A percentile compares a stretch with the other conserved stretches of the same genome.
These are phyloP conservation scores for Aechmea fasciata DNA, from an alignment of 176 grass and related monocot genomes.

Conservation along the genomic window DNA sequence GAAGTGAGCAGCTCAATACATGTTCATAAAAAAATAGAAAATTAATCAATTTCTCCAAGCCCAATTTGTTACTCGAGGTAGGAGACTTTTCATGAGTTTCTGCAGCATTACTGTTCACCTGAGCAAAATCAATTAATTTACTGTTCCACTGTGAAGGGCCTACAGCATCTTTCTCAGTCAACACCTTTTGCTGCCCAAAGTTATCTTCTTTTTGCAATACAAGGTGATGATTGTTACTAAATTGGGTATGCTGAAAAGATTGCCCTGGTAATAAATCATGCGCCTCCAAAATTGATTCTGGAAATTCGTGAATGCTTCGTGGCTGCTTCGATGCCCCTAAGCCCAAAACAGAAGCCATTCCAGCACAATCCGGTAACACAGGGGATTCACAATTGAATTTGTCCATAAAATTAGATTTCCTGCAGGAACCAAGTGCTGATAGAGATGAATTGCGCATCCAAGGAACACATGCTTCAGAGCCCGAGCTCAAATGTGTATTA, in stretches of 20 bases:
- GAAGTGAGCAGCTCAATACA: slow-evolving; percentile 10
- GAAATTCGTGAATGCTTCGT: slow-evolving; percentile 5
- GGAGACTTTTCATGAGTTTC: background rate
- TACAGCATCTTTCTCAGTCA: background rate
- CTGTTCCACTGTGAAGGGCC: background rate
- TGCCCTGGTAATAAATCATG: background rate
- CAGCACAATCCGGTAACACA: slow-evolving; percentile 3
- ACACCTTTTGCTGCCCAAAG: background rate
- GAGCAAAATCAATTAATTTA: background rate
- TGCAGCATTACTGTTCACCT: background rate
- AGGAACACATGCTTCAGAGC: slow-evolving; percentile 29
- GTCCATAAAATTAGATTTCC: slow-evolving; percentile 25
- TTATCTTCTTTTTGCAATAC: background rate
- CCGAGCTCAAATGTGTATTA: slow-evolving; percentile 26
- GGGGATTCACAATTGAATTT: slow-evolving; percentile 9
- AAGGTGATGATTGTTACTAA: background rate
- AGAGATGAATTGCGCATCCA: slow-evolving; percentile 28
- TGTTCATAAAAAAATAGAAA: slow-evolving; percentile 27
- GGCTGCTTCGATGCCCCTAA: slow-evolving; percentile 8
- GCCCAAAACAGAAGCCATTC: background rate
- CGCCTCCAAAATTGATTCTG: background rate
- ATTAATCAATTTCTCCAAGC: background rate
- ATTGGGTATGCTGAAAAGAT: background rate
- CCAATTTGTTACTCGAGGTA: background rate
- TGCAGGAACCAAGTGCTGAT: slow-evolving; percentile 27